These are phyloP conservation scores for Pogostemon cablin DNA, from an alignment of 257 asterid species.

Conservation along the genomic window DNA sequence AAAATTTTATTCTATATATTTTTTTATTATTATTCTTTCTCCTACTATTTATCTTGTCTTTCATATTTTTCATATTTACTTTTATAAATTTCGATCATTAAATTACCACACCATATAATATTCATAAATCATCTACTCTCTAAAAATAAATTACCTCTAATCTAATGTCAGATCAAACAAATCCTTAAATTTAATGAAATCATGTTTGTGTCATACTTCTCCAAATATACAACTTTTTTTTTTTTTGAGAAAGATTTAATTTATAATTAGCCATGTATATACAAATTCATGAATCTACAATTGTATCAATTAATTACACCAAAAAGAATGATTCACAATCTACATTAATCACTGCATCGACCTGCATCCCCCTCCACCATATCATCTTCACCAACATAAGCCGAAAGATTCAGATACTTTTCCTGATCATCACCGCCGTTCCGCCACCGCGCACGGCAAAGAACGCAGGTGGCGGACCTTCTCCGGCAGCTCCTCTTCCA, in stretches of 20 bases:
- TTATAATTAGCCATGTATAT: slow-evolving; percentile 20
- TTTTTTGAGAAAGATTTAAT: neutral
- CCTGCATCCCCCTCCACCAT: slow-evolving; percentile 42
- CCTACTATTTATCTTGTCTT: no score
- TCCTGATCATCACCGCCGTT: slow-evolving; percentile 56
- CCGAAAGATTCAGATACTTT: slow-evolving; percentile 80
- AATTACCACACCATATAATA: no score
- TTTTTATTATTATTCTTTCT: no score
- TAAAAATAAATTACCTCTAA: no score
- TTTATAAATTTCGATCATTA: no score
- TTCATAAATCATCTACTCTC: no score
- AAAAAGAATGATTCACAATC: neutral
- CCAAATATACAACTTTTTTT: neutral
- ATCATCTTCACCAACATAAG: slow-evolving; percentile 61
- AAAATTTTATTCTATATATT: no score
- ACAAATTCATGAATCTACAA: slow-evolving; percentile 25
- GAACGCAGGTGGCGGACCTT: slow-evolving; percentile 74
- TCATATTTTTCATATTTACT: neutral
- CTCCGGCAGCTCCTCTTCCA: slow-evolving; percentile 87
- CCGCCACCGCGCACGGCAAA: slow-evolving; percentile 95
- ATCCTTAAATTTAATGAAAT: no score
- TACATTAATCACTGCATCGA: slow-evolving; percentile 39
- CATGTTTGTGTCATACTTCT: no score
- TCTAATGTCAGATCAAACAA: no score
- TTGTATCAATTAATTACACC: slow-evolving; percentile 13